phyloP scores from a whole-genome alignment of 306 rosid species.

The Inga oerstediana region DNA sequence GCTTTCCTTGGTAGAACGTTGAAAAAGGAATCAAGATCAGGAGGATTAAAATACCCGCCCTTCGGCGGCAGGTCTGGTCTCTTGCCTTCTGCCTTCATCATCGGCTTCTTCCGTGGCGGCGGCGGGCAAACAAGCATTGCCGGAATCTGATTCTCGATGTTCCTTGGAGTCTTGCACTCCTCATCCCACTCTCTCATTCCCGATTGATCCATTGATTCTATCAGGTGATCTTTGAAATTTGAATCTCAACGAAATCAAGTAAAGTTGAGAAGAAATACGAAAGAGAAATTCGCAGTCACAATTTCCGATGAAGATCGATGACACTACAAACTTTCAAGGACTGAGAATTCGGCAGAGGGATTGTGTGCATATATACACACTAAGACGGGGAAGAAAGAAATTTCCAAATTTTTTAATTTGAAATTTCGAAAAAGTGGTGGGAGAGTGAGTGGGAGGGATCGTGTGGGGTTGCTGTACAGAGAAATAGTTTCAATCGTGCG shows the following conservation, averaged over 20 bases:
- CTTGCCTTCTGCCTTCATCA: constrained; percentile 10
- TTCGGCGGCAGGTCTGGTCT: constrained; percentile 49
- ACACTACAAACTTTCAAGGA: background rate
- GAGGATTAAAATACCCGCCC: constrained; percentile 74
- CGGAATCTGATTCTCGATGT: constrained; percentile 59
- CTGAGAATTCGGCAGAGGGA: background rate
- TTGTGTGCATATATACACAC: background rate
- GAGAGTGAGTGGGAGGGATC: background rate
- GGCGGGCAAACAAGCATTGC: constrained; percentile 53
- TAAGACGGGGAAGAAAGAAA: background rate
- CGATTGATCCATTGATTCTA: constrained; percentile 24
- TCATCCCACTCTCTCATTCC: constrained; percentile 41
- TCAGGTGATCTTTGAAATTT: constrained; percentile 21
- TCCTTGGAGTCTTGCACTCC: constrained; percentile 68
- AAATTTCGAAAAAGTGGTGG: constrained; percentile 34
- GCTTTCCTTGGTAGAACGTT: constrained; percentile 46
- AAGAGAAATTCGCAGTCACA: constrained; percentile 8
- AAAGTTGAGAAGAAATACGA: background rate
- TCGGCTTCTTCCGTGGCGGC: constrained; percentile 72
- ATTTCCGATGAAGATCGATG: background rate
- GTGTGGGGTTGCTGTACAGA: constrained; percentile 19
- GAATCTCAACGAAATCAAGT: background rate
- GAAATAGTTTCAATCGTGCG: constrained; percentile 21
- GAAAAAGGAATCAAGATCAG: constrained; percentile 78
- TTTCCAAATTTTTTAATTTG: constrained; percentile 4